Base-by-base conservation (phyloP, 768 basidiomycete genomes). In the Panus rudis region DNA sequence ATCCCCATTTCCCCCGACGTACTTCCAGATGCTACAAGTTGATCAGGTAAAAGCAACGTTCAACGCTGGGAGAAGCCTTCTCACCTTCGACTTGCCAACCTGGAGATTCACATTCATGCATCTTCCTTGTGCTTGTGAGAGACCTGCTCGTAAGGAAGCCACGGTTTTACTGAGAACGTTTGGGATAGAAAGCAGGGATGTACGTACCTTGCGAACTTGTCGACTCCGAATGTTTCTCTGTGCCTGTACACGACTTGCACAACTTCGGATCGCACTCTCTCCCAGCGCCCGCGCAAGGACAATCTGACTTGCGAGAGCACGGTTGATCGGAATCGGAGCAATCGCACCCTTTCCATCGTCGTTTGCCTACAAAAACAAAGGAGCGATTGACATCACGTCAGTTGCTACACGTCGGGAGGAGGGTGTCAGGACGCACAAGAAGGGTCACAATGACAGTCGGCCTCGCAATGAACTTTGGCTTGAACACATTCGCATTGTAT, bases 201-300 rank as follows among this genome's bases (percentile, higher is more conserved):
- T 69, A 42, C 71, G 65, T 47, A 66, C 61, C n/a, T n/a, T n/a
- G n/a, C n/a, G n/a, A n/a, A n/a, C n/a, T n/a, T n/a, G n/a, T n/a
- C n/a, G n/a, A n/a, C n/a, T n/a, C n/a, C n/a, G n/a, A n/a, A n/a
- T n/a, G n/a, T n/a, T n/a, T n/a, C n/a, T n/a, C n/a, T n/a, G n/a
- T n/a, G n/a, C n/a, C n/a, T n/a, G n/a, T n/a, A 53, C 82, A 82
- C 11, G 63, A 63, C 10, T 52, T 5, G 47, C 85, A 88, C 7
- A 84, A 45, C 26, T 78, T 76, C 3, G 82, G 81, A 57, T 85
- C 81, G 46, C 85, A 88, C 56, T 87, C 85, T 26, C 77, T 66
- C 7, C 63, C 53, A 0, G 68, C 63, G 17, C 51, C 58, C 38
- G 60, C 64, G 53, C 84, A 88, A 7, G 71, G 68, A 50, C 84